A percentile compares a stretch with the other conserved stretches of the same genome.
phyloP scores from a whole-genome alignment of 805 yeast genomes.

The Saccharomycopsis sp. region DNA sequence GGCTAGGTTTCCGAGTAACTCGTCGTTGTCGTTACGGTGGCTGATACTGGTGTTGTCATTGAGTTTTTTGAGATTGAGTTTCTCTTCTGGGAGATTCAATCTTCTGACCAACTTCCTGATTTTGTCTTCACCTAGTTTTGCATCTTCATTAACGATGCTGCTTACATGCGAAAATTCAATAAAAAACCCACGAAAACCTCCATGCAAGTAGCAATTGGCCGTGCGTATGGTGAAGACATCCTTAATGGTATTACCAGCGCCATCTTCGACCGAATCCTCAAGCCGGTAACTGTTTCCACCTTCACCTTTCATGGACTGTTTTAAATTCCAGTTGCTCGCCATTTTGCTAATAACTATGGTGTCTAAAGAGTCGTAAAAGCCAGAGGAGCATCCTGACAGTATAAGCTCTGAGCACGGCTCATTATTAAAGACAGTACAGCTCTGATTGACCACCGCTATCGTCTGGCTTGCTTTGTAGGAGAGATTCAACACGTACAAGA shows the following conservation, averaged over 20 bases:
- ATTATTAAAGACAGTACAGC: slow-evolving; percentile 4
- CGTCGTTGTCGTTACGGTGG: slow-evolving; percentile 8
- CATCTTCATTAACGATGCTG: not conserved
- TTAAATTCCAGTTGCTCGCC: slow-evolving; percentile 60
- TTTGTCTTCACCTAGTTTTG: slow-evolving; percentile 18
- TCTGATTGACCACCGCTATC: slow-evolving; percentile 42
- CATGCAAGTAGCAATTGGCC: slow-evolving; percentile 68
- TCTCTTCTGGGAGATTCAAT: slow-evolving; percentile 33
- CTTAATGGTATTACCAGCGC: not conserved
- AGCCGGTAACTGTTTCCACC: slow-evolving; percentile 57
- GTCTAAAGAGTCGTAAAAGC: slow-evolving; percentile 53
- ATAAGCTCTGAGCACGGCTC: slow-evolving; percentile 23
- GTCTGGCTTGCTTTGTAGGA: slow-evolving; percentile 43
- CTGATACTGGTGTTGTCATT: slow-evolving; percentile 19
- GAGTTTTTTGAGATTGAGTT: slow-evolving; percentile 30
- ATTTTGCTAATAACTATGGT: slow-evolving; percentile 47
- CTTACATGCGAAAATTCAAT: slow-evolving; percentile 39
- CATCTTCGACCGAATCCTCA: slow-evolving; percentile 26
- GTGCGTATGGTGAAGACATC: slow-evolving; percentile 43
- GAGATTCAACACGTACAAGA: slow-evolving; percentile 43
- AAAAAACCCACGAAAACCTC: slow-evolving; percentile 62
- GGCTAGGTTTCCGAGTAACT: slow-evolving; percentile 17
- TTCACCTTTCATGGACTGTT: slow-evolving; percentile 69
- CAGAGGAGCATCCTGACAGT: slow-evolving; percentile 48
- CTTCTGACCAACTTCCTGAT: slow-evolving; percentile 29